Conservation (phyloP, 179 eudicot species). For the Drosera spatulata region DNA sequence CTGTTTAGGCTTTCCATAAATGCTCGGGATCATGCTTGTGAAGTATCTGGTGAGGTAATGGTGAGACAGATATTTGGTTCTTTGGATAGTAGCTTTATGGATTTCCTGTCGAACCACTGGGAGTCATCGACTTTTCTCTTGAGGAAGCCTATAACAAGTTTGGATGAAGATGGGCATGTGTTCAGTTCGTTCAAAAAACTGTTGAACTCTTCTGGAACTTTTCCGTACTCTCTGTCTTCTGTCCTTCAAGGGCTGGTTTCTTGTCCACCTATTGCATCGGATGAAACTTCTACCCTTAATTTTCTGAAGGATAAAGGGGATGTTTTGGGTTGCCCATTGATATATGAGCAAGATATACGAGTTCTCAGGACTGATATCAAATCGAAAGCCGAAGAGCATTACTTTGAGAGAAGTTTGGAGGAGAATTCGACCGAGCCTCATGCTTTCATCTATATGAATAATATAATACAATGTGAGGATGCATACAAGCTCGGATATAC, state of each 20-base stretch:
- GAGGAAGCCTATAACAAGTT: conserved; percentile 16
- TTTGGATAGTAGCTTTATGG: conserved; percentile 20
- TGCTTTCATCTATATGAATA: conserved; percentile 22
- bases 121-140: conserved; percentile 52
- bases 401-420: conserved; percentile 25
- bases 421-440: conserved; percentile 12
- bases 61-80: conserved; percentile 35
- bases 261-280: conserved; percentile 56
- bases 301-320: conserved; percentile 37
- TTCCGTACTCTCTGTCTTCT: conserved; percentile 29
- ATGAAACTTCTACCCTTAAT: conserved; percentile 46
- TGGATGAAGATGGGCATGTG: conserved; percentile 15
- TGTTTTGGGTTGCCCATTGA: conserved; percentile 48
- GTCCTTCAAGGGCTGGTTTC: conserved; percentile 46
- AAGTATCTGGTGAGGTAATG: conserved; percentile 16
- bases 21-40: conserved; percentile 8
- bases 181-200: conserved; percentile 34
- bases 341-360: conserved; percentile 75
- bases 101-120: conserved; percentile 54
- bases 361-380: conserved; percentile 40
- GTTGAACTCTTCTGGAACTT: conserved; percentile 20
- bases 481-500: conserved; percentile 68
- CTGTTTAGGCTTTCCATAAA: conserved; percentile 61
- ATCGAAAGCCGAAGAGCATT: conserved; percentile 44
- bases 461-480: conserved; percentile 53